Percentiles rank a stretch among this genome's conserved stretches.
phyloP scores from a whole-genome alignment of 352 stramenopile species.

The Phytophthora kernoviae region DNA sequence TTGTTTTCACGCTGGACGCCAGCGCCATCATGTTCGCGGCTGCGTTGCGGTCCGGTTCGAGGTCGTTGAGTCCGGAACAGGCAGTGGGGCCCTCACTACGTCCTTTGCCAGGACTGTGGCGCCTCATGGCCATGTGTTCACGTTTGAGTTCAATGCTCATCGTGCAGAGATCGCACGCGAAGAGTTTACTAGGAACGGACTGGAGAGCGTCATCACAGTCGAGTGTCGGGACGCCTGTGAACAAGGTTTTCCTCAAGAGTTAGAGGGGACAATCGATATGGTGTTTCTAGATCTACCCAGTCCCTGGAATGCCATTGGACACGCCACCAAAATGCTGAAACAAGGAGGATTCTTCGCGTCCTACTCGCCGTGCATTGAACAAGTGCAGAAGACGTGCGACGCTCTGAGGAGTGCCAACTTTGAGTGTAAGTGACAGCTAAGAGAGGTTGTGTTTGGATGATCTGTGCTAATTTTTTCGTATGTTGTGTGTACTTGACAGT shows the following conservation, averaged over 20 bases:
- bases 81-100: slow-evolving; percentile 93
- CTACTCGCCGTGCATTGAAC: slow-evolving; percentile 99
- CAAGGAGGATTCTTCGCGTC: slow-evolving; percentile 92
- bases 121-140: slow-evolving; percentile 93
- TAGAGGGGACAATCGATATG: slow-evolving; percentile 88
- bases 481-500: slow-evolving; percentile 39
- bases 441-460: not conserved
- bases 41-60: slow-evolving; percentile 89
- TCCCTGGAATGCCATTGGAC: slow-evolving; percentile 95
- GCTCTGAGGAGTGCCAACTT: slow-evolving; percentile 79
- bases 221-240: slow-evolving; percentile 96
- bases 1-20: slow-evolving; percentile 96
- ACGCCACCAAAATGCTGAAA: slow-evolving; percentile 94
- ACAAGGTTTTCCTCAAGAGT: slow-evolving; percentile 76
- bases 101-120: slow-evolving; percentile 91
- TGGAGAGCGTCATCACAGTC: slow-evolving; percentile 92
- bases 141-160: slow-evolving; percentile 98
- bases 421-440: slow-evolving; percentile 55
- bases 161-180: slow-evolving; percentile 91
- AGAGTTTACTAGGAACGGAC: slow-evolving; percentile 94
- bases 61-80: slow-evolving; percentile 93
- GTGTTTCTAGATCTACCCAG: slow-evolving; percentile 98
- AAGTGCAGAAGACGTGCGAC: slow-evolving; percentile 94
- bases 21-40: slow-evolving; percentile 93
- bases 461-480: not conserved